Evolutionary conservation across 179 eudicot genomes (phyloP).

Genomic region (Amaranthus tricolor): DNA sequence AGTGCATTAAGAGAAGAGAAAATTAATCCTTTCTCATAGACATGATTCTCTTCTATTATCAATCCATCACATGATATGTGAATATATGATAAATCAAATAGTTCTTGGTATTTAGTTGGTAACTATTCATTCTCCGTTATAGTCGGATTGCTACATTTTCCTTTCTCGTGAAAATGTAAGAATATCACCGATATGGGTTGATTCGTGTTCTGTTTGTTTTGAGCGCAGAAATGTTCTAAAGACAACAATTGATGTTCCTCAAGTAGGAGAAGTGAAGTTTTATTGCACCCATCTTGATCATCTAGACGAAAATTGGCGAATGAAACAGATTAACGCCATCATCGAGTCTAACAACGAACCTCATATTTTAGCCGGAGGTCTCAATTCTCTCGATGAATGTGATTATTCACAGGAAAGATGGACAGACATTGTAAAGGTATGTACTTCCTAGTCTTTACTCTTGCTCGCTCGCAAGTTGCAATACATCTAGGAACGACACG

Average conservation of each 20-base stretch:
- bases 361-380: constrained; percentile 90
- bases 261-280: constrained; percentile 71
- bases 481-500: neutral
- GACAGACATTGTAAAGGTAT: constrained; percentile 90
- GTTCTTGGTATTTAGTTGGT: too few relatives aligned
- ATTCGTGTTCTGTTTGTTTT: neutral
- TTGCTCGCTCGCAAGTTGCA: neutral
- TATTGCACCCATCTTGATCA: constrained; percentile 90
- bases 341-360: constrained; percentile 68
- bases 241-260: constrained; percentile 79
- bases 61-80: too few relatives aligned
- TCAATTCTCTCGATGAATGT: constrained; percentile 77
- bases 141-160: too few relatives aligned
- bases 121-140: too few relatives aligned
- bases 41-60: too few relatives aligned
- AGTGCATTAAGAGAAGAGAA: too few relatives aligned
- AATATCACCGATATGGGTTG: too few relatives aligned
- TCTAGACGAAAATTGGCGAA: constrained; percentile 87
- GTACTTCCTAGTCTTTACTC: neutral
- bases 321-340: constrained; percentile 85
- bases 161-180: too few relatives aligned
- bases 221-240: constrained; percentile 78
- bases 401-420: constrained; percentile 94
- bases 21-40: too few relatives aligned
- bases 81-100: too few relatives aligned